Base-by-base conservation (phyloP, 768 basidiomycete genomes). In the Pisolithus tinctorius region DNA sequence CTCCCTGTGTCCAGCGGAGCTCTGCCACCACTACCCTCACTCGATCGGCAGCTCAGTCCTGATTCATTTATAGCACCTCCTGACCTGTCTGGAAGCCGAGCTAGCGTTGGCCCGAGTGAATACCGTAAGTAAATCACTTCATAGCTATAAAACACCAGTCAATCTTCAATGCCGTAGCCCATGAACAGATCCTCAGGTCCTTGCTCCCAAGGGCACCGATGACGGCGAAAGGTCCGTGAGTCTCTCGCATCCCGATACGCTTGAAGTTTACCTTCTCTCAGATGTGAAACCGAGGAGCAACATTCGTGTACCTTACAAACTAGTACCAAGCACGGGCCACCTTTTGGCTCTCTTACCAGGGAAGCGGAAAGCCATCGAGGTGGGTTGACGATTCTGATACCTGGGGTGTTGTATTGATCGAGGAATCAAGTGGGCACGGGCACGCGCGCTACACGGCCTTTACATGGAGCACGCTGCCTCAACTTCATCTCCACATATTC, bases 351-450 rank as follows among this genome's bases (percentile, higher is more conserved):
- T 78, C 20, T 59, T 71, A 4, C 65, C 66, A 43, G 76, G 76
- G 30, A 71, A 74, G 39, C 68, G 74, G 40, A 78, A 78, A 56
- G 75, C 76, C 1, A 67, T 79, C 4, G 77, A 78, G 66, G 76
- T 76, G 29, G 36, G 72, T 58, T 38, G 2, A 26, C 5, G 10
- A 16, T 27, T 29, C n/a, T 25, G 36, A n/a, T 42, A 49, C 9
- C 23, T 30, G 39, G 14, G 16, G 9, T 26, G 14, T 29, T 23
- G 7, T 53, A 23, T 47, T 58, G 37, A 60, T 47, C 8, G 36
- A 30, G 45, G 14, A 17, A 55, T 46, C 13, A 27, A 79, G 77
- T 75, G 74, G 76, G 69, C 62, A 14, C 70, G 77, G 5, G 74
- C 76, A 30, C 68, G 68, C n/a, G 67, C 69, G 17, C 55, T 78